phyloP scores from a whole-genome alignment of 2,329 filamentous ascomycete species.

The Aspergillus pseudoglaucus region DNA sequence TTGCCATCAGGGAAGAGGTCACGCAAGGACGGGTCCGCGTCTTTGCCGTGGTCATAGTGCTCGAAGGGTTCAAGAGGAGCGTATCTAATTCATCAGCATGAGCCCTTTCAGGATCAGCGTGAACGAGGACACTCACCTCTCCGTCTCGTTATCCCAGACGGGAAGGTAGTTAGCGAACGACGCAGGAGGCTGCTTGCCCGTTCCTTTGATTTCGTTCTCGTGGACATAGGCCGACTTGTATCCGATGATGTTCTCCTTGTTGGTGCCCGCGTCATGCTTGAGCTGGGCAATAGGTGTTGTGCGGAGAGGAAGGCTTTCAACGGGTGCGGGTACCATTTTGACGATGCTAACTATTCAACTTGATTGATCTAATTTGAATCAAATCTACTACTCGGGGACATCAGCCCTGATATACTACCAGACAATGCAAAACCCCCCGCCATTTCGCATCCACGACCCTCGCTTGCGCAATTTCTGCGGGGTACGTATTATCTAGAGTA shows the following conservation, averaged over 20 bases:
- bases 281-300: conserved; percentile 16
- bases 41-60: conserved; percentile 68
- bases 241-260: conserved; percentile 33
- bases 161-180: conserved; percentile 69
- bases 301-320: conserved; percentile 23
- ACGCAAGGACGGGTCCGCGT: conserved; percentile 62
- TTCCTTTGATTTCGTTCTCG: conserved; percentile 49
- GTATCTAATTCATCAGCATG: conserved; percentile 32
- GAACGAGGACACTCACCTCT: conserved; percentile 15
- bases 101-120: neutral
- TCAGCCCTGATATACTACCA: conserved; percentile 4
- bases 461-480: conserved; percentile 19
- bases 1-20: conserved; percentile 54
- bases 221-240: conserved; percentile 32
- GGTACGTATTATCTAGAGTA: conserved; percentile 6
- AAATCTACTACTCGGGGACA: neutral
- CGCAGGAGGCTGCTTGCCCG: conserved; percentile 47
- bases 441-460: neutral
- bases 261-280: conserved; percentile 26
- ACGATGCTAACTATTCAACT: neutral
- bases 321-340: conserved; percentile 31
- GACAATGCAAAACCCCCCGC: neutral
- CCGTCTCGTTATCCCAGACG: conserved; percentile 57
- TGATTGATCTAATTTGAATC: neutral
- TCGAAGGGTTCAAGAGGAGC: conserved; percentile 62